Evolutionary conservation across 208 protist genomes (phyloP).

Genomic region (Crithidia brevicula): DNA sequence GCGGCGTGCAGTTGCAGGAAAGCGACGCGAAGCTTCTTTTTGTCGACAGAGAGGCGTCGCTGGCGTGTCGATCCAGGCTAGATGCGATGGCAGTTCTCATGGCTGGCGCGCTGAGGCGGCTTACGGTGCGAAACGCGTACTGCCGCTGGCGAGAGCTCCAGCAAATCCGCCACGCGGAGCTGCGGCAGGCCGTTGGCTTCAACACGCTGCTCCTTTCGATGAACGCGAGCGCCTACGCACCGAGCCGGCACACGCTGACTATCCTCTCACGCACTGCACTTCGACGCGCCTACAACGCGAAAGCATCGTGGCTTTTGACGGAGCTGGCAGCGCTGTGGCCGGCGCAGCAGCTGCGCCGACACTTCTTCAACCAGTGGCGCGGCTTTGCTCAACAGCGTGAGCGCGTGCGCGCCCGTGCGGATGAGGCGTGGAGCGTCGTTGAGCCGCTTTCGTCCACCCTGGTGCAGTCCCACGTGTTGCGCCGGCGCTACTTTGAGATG

Average conservation of each 20-base stretch:
- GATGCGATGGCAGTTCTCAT: not conserved
- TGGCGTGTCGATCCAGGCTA: not conserved
- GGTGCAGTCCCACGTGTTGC: constrained; percentile 35
- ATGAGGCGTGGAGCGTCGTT: constrained; percentile 34
- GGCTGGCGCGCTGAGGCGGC: not conserved
- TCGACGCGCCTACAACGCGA: constrained; percentile 18
- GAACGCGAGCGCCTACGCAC: constrained; percentile 31
- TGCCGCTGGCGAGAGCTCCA: constrained; percentile 24
- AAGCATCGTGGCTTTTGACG: constrained; percentile 35
- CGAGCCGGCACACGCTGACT: constrained; percentile 3
- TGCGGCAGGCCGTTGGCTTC: constrained; percentile 39
- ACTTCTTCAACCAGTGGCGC: constrained; percentile 47
- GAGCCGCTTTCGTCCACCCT: constrained; percentile 46
- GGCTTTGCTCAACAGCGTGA: constrained; percentile 12
- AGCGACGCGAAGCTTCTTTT: constrained; percentile 7
- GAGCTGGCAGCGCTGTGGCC: constrained; percentile 18
- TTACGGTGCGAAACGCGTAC: constrained; percentile 14
- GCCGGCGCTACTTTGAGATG: constrained; percentile 44
- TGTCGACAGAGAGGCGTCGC: constrained; percentile 2
- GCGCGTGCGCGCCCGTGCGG: not conserved
- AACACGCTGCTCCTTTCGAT: constrained; percentile 62
- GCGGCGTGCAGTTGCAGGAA: constrained; percentile 18
- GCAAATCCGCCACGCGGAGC: not conserved
- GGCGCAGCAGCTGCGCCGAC: constrained; percentile 9
- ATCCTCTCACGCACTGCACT: not conserved